A percentile compares a stretch with the other conserved stretches of the same genome.
Conservation (phyloP, 2,329 filamentous ascomycete species). For the Pestalotiopsis sp. region DNA sequence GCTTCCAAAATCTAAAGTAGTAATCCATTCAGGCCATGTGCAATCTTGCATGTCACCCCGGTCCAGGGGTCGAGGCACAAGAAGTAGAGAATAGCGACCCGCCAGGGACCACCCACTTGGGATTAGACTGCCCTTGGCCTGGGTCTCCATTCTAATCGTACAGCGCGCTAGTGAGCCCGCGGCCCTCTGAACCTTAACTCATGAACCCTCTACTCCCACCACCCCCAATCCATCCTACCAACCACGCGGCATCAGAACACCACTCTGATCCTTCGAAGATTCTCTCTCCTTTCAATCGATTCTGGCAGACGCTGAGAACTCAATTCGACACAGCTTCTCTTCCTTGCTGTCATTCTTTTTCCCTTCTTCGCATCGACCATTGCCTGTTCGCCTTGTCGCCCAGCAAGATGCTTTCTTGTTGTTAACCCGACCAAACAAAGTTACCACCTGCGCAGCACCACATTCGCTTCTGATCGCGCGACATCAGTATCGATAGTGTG, state of each 20-base stretch:
- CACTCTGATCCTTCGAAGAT: not conserved
- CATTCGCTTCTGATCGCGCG: not conserved
- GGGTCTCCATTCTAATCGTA: conserved; percentile 1
- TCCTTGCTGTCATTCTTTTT: not conserved
- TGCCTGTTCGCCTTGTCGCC: not conserved
- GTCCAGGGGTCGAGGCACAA: conserved; percentile 10
- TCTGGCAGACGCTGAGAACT: not conserved
- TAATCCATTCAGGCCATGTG: conserved; percentile 1
- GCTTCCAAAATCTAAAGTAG: not conserved
- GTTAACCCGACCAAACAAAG: not conserved
- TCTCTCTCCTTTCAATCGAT: not conserved
- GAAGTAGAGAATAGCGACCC: not conserved
- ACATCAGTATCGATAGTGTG: not conserved
- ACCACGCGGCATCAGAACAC: not conserved
- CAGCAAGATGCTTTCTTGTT: not conserved
- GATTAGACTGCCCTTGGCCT: conserved; percentile 1
- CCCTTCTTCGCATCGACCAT: not conserved
- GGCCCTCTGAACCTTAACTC: conserved; percentile 1
- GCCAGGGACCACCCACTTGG: not conserved
- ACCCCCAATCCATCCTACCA: not conserved
- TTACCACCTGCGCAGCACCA: not conserved
- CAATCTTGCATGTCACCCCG: conserved; percentile 8
- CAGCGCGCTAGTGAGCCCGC: not conserved
- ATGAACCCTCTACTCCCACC: conserved; percentile 1
- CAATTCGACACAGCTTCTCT: not conserved